Base-by-base conservation (phyloP, 345 rosid species). In the Eucalyptus curtisii region DNA sequence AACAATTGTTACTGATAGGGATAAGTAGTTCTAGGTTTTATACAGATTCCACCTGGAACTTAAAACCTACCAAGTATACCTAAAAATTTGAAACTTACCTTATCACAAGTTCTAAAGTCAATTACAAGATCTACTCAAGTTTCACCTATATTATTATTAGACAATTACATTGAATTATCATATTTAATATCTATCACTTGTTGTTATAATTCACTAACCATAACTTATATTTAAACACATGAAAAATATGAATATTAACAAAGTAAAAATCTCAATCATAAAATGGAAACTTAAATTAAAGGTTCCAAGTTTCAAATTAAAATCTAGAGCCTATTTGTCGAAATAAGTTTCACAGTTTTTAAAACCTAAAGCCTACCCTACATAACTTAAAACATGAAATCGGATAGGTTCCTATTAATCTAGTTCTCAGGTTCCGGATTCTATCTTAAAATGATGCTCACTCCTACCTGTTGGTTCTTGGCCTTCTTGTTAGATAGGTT, bases 351-450 rank as follows among this genome's bases (percentile, higher is more conserved):
- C 9, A 17, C 22, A 50, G 17, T 50, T 50, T 50, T 50, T 50
- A 17, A 0, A 50, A 50, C 1, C 0, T 17, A 4, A 3, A 50
- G 0, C 22, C 22, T 17, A 50, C 4, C 8, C 0, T 50, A 0
- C 0, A 1, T 17, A 50, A 50, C 55, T 17, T 50, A 3, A 50
- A 50, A 50, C 4, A 0, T 50, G 4, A 1, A 50, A 17, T 3
- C 2, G 0, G 0, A 50, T 17, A 50, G 2, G 9, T 50, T 50
- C 22, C 2, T 9, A 17, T 50, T 7, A 0, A 7, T 50, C 8
- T 0, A 50, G 0, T 50, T 50, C 4, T 7, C 22, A 17, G 3
- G 9, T 50, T 50, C 0, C 0, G 0, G 0, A 17, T 50, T 50
- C 9, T 17, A 50, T 17, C 8, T 0, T 50, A 0, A 0, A 50